Percentiles rank a stretch among this genome's conserved stretches.
Evolutionary conservation across 345 rosid species (phyloP).

Genomic region (Eucalyptus cloeziana): DNA sequence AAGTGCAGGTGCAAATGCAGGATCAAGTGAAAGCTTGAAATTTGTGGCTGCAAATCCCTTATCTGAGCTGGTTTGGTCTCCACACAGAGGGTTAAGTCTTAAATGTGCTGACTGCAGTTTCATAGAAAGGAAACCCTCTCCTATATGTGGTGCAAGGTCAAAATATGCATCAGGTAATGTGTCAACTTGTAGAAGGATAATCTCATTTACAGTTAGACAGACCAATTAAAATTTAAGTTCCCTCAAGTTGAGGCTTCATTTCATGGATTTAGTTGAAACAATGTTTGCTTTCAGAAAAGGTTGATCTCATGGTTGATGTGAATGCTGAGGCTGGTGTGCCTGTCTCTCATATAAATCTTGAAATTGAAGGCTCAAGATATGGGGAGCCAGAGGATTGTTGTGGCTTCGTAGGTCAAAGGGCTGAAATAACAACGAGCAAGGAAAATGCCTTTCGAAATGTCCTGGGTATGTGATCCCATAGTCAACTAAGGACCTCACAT

Average conservation of each 20-base stretch:
- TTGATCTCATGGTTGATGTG: not conserved
- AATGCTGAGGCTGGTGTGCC: not conserved
- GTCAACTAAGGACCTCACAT: not conserved
- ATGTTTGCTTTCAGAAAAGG: not conserved
- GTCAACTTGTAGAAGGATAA: not conserved
- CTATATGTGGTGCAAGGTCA: conserved; percentile 24
- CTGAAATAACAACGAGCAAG: not conserved
- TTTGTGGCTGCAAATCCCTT: conserved; percentile 43
- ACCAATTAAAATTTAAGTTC: not conserved
- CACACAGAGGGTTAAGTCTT: conserved; percentile 61
- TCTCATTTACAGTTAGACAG: not conserved
- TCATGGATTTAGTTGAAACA: not conserved
- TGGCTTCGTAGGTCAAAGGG: not conserved
- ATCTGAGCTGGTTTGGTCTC: conserved; percentile 92
- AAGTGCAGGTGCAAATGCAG: conserved; percentile 95
- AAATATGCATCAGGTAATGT: conserved; percentile 8
- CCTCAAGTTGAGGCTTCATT: not conserved
- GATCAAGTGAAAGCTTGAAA: conserved; percentile 29
- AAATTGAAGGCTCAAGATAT: not conserved
- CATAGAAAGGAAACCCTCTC: conserved; percentile 20
- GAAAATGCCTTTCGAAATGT: not conserved
- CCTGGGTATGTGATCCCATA: not conserved
- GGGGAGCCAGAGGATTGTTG: not conserved
- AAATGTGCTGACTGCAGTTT: conserved; percentile 65
- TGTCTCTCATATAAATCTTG: not conserved